phyloP scores from a whole-genome alignment of 352 stramenopile genomes.

The Hyaloperonospora arabidopsidis region DNA sequence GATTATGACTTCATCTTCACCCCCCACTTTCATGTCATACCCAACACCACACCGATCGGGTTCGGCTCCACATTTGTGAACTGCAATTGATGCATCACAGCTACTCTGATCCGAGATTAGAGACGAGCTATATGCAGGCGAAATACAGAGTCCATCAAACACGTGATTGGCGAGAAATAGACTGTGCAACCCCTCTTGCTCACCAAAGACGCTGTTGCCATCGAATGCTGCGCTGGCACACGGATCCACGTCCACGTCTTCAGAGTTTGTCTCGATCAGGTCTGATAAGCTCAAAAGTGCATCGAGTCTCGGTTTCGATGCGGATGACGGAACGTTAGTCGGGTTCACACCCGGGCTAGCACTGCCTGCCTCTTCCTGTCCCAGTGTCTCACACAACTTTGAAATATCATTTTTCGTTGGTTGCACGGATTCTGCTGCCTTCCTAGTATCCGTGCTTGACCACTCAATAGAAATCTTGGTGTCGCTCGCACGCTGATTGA shows the following conservation, averaged over 20 bases:
- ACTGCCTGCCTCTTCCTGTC: slow-evolving; percentile 6
- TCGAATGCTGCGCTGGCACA: slow-evolving; percentile 27
- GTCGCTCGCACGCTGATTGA: slow-evolving; percentile 7
- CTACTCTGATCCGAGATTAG: slow-evolving; percentile 1
- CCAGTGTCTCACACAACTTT: slow-evolving; percentile 5
- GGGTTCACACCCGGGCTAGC: slow-evolving; percentile 1
- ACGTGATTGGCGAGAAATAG: slow-evolving; percentile 17
- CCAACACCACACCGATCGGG: slow-evolving; percentile 2
- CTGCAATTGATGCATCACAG: slow-evolving; percentile 1
- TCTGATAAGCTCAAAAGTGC: slow-evolving; percentile 29
- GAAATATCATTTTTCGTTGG: slow-evolving; percentile 9
- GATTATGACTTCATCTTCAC: slow-evolving; percentile 10
- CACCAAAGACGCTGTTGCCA: slow-evolving; percentile 32
- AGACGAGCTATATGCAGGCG: slow-evolving; percentile 4
- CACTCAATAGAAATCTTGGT: slow-evolving; percentile 17
- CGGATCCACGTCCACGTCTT: slow-evolving; percentile 34
- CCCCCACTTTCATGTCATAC: slow-evolving; percentile 2
- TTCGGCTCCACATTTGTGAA: slow-evolving; percentile 6
- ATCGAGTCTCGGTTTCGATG: slow-evolving; percentile 16
- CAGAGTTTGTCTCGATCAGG: slow-evolving; percentile 35
- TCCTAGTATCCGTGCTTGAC: slow-evolving; percentile 16
- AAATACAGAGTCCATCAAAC: slow-evolving; percentile 11
- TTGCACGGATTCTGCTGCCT: slow-evolving; percentile 10
- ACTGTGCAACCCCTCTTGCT: slow-evolving; percentile 17
- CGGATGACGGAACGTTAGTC: slow-evolving; percentile 3